Base-by-base conservation (phyloP, 1,139 yeast genomes). In the Saccharomyces hybrid region DNA sequence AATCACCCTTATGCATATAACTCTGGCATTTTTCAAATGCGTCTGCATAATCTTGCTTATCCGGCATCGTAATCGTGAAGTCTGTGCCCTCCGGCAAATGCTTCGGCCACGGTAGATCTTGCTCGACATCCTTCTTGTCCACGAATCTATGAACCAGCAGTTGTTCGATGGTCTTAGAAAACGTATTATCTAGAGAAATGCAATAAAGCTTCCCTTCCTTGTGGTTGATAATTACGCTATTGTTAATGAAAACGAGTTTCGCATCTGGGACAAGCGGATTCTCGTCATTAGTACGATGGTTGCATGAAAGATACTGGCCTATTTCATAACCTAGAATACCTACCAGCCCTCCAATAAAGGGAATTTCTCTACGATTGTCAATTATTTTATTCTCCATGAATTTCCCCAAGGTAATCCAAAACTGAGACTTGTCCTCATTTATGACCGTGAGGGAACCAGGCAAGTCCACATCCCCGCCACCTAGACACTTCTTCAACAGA, bases 301-400 rank as follows among this genome's bases (percentile, higher is more conserved):
- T 49, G 70, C 70, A 52, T 76, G 62, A 32, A 69, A 74, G 50
- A 71, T 70, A 32, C 41, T 78, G 78, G 0, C 93, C 91, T 71
- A 86, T 90, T 68, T 93, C 99, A 67, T 93, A 93, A 0, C 96
- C 86, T 11, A 93, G 70, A 49, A 87, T 75, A 1, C 99, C 99
- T 57, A 90, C 74, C 38, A 86, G 77, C 0, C 99, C 99, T 25
- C 99, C 99, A 56, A 83, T 75, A 66, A 95, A 95, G 1, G 96
- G 96, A 47, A 86, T 72, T 1, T 63, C 64, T 1, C 70, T 58
- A 11, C 54, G 55, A 27, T 61, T 58, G 6, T 54, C 57, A 38
- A 52, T 56, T 59, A 70, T 42, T 52, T 61, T 53, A 52, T 59
- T 50, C 62, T 66, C 63, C 86, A 87, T 82, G 54, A 73, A 78